Percentiles rank a stretch among this genome's conserved stretches.
phyloP scores from a whole-genome alignment of 306 rosid genomes.

The Ziziphus jujuba region DNA sequence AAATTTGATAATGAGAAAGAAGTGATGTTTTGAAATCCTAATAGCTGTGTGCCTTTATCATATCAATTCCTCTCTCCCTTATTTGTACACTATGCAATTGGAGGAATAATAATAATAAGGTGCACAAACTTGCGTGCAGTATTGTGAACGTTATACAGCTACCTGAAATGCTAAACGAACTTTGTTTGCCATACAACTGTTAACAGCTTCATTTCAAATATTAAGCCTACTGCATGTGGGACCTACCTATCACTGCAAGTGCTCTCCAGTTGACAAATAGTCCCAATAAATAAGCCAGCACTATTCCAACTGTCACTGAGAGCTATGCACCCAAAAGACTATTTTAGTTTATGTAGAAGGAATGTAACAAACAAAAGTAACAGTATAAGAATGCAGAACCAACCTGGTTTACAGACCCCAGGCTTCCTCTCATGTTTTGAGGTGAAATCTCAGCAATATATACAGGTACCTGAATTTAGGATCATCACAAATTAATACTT shows the following conservation, averaged over 20 bases:
- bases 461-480: constrained; percentile 66
- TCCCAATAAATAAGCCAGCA: constrained; percentile 77
- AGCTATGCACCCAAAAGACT: constrained; percentile 43
- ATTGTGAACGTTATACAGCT: not conserved
- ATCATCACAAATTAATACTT: constrained; percentile 25
- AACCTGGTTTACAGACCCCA: constrained; percentile 91
- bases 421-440: constrained; percentile 76
- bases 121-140: not conserved
- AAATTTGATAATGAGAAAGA: not conserved
- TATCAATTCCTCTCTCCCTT: not conserved
- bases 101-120: not conserved
- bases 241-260: constrained; percentile 81
- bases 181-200: not conserved
- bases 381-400: constrained; percentile 15
- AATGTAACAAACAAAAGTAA: not conserved
- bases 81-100: not conserved
- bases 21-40: not conserved
- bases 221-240: constrained; percentile 18
- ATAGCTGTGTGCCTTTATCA: not conserved
- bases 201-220: constrained; percentile 2
- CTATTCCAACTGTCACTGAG: constrained; percentile 67
- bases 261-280: constrained; percentile 75
- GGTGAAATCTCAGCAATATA: constrained; percentile 91
- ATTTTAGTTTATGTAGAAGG: constrained; percentile 4
- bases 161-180: not conserved